A percentile compares a stretch with the other conserved stretches of the same genome.
phyloP scores from a whole-genome alignment of 1,139 yeast species.

The Scheffersomyces segobiensis region DNA sequence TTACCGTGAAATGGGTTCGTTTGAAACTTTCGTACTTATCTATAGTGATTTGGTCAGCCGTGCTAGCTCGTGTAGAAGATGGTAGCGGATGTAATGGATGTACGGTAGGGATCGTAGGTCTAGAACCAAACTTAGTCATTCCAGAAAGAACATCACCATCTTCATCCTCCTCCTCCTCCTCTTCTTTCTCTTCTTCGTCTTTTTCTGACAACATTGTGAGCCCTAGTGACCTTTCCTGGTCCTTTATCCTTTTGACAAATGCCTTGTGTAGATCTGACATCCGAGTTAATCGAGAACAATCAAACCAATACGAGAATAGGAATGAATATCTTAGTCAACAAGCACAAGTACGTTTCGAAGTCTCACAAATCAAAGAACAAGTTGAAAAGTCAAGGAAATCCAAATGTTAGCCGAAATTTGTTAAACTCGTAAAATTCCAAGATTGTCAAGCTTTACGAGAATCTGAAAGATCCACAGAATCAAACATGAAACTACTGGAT shows the following conservation, averaged over 20 bases:
- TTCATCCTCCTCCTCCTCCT: slow-evolving; percentile 1
- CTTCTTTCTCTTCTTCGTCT: slow-evolving; percentile 12
- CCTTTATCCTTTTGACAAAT: slow-evolving; percentile 38
- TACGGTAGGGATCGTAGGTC: not conserved
- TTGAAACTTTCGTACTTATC: slow-evolving; percentile 6
- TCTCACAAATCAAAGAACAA: not conserved
- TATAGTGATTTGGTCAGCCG: slow-evolving; percentile 23
- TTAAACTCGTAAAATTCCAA: not conserved
- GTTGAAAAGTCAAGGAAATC: not conserved
- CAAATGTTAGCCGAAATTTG: not conserved
- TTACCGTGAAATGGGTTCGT: slow-evolving; percentile 6
- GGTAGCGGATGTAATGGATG: slow-evolving; percentile 39
- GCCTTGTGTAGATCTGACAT: slow-evolving; percentile 16
- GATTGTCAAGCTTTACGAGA: not conserved
- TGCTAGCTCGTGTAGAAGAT: slow-evolving; percentile 21
- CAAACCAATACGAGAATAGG: not conserved
- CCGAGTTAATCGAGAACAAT: not conserved
- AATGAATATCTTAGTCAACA: not conserved
- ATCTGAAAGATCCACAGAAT: not conserved
- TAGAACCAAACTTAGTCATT: not conserved
- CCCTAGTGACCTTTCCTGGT: slow-evolving; percentile 40
- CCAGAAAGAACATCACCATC: not conserved
- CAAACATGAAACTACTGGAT: not conserved
- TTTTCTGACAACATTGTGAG: slow-evolving; percentile 33
- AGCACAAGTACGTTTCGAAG: not conserved